Evolutionary conservation across 208 protist species (phyloP), one percentile per base, ranked within the genome.

Genomic region (Crithidia acanthocephali): DNA sequence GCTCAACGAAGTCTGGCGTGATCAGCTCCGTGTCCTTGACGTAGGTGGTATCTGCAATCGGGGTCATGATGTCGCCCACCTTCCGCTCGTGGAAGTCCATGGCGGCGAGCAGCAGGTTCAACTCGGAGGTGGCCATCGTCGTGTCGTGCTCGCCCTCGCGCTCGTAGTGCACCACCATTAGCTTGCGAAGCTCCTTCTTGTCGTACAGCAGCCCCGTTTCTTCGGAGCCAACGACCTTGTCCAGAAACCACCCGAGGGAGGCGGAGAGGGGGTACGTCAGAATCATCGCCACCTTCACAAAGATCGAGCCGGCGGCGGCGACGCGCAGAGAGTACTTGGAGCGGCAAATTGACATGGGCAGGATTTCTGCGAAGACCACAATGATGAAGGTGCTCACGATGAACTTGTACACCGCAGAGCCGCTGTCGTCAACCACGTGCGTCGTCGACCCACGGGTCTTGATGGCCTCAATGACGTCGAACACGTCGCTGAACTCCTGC

Each of bases 321-420:
- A 97, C 87, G 20, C 68, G 61, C 37, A 97, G 77, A 2, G 92
- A 94, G 67, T 95, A 73, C 79, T 94, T 94, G 13, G 92, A 97
- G 45, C 92, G 91, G 81, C 92, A 97, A 18, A 97, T 86, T 47
- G 89, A 88, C 89, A 95, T 97, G 27, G 92, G 92, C 42, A 97
- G 53, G 37, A 97, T 80, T 68, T 97, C 89, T 2, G 92, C 83
- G 73, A 97, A 93, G 13, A 97, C 70, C 15, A 97, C 68, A 56
- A 97, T 94, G 50, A 92, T 63, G n/a, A 90, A 53, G 25, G 88
- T 93, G 63, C 87, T 93, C 9, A 87, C 74, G 33, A 88, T 40
- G 80, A 97, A 97, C 40, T 79, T 79, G 53, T 67, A 81, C 15
- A 97, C 10, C 22, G 67, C 56, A 25, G 68, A 72, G 72, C 69